Conservation (phyloP, 2,329 filamentous ascomycete genomes). For the Fusarium metavorans region DNA sequence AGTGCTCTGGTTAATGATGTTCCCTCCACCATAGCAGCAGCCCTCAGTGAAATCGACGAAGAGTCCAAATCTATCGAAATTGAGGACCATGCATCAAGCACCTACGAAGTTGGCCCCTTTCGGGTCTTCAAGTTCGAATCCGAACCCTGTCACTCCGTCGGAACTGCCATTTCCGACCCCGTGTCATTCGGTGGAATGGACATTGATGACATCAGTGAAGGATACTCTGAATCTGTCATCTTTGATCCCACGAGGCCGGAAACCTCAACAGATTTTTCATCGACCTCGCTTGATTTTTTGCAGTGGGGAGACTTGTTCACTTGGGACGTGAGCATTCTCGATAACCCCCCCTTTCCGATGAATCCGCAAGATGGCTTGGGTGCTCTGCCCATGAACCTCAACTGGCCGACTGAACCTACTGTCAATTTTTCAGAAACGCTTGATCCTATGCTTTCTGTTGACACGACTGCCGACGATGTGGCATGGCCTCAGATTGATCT, state of each 20-base stretch:
- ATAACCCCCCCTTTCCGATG: conserved; percentile 18
- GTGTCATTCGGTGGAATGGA: conserved; percentile 24
- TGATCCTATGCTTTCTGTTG: conserved; percentile 7
- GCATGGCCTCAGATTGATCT: conserved; percentile 37
- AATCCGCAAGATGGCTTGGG: conserved; percentile 20
- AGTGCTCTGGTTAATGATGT: conserved; percentile 19
- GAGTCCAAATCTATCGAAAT: conserved; percentile 24
- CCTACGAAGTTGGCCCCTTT: conserved; percentile 26
- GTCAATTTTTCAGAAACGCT: conserved; percentile 16
- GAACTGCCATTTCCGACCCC: conserved; percentile 19
- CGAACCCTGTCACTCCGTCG: neutral
- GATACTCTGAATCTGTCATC: conserved; percentile 2
- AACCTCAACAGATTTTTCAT: neutral
- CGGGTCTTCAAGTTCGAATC: conserved; percentile 35
- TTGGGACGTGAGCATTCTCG: conserved; percentile 36
- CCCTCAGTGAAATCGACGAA: conserved; percentile 32
- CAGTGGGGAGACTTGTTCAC: conserved; percentile 40
- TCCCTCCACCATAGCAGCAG: conserved; percentile 31
- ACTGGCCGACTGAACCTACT: conserved; percentile 17
- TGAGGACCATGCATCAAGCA: neutral
- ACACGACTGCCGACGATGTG: neutral
- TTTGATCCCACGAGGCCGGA: neutral
- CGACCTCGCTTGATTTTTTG: conserved; percentile 21
- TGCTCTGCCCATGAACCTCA: conserved; percentile 12
- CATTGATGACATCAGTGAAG: conserved; percentile 17